These are phyloP conservation scores for Ophiostoma pallidulum DNA, from an alignment of 2,329 filamentous ascomycete genomes.

Conservation along the genomic window DNA sequence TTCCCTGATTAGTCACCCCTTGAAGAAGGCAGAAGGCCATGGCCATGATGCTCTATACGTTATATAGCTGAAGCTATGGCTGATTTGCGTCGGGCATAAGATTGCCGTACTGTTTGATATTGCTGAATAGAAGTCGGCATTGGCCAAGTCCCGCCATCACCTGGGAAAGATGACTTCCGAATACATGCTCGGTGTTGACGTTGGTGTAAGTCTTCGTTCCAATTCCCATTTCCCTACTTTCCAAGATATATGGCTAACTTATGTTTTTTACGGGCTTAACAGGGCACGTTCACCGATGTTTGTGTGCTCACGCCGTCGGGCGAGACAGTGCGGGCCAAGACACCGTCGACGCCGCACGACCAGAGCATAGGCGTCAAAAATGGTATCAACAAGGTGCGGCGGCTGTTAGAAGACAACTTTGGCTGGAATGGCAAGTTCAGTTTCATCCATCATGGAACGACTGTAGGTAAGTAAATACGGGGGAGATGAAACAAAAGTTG, in stretches of 20 bases:
- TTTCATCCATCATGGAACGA: slow-evolving; percentile 41
- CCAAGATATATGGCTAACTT: neutral
- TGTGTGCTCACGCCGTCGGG: slow-evolving; percentile 36
- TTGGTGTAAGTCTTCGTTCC: slow-evolving; percentile 19
- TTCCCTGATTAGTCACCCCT: too few relatives aligned
- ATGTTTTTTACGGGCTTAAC: neutral
- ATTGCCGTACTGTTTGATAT: neutral
- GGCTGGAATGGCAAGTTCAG: slow-evolving; percentile 35
- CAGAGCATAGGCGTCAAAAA: slow-evolving; percentile 38
- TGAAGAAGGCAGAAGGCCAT: too few relatives aligned
- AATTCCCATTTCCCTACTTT: too few relatives aligned
- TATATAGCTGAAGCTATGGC: neutral
- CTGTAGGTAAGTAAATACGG: slow-evolving; percentile 21
- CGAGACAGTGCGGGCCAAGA: slow-evolving; percentile 34
- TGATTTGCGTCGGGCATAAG: neutral
- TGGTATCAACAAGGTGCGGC: slow-evolving; percentile 33
- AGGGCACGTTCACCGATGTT: slow-evolving; percentile 38
- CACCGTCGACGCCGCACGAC: slow-evolving; percentile 34
- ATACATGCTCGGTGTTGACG: slow-evolving; percentile 21
- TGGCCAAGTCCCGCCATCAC: too few relatives aligned
- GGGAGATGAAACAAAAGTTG: too few relatives aligned
- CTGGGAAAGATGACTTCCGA: slow-evolving; percentile 1
- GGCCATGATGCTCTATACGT: too few relatives aligned
- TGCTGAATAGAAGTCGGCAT: neutral
- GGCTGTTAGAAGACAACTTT: slow-evolving; percentile 28